phyloP scores from a whole-genome alignment of 768 basidiomycete species.

The Coprinopsis marcescibilis region DNA sequence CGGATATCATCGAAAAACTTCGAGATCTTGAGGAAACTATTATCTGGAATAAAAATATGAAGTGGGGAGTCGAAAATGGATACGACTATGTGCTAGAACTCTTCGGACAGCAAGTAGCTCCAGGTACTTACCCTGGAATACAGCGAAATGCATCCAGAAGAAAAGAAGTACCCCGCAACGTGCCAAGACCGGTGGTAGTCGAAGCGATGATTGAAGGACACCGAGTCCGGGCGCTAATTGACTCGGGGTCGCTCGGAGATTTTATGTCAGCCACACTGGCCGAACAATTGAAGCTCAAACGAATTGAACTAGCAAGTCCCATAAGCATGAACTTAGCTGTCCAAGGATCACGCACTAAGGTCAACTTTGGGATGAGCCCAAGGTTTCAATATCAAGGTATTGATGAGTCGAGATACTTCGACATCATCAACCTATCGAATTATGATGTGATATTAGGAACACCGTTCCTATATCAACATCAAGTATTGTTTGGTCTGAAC shows the following conservation, averaged over 20 bases:
- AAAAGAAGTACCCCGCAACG: conserved; percentile 1
- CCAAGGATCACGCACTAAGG: conserved; percentile 31
- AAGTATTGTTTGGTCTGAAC: conserved; percentile 21
- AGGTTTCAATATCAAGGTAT: conserved; percentile 31
- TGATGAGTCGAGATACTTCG: conserved; percentile 23
- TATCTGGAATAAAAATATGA: not conserved
- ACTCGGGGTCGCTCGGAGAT: conserved; percentile 35
- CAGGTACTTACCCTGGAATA: conserved; percentile 8
- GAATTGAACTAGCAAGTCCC: conserved; percentile 21
- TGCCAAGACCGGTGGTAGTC: conserved; percentile 30
- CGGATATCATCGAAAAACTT: not conserved
- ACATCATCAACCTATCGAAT: conserved; percentile 33
- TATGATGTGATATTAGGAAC: conserved; percentile 40
- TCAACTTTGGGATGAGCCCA: conserved; percentile 22
- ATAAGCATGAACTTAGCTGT: conserved; percentile 33
- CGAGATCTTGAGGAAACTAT: not conserved
- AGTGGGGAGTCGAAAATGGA: not conserved
- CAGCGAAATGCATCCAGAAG: conserved; percentile 10
- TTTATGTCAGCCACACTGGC: conserved; percentile 33
- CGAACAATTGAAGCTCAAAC: conserved; percentile 28
- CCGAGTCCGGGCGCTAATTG: conserved; percentile 27
- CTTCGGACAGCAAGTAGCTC: conserved; percentile 2
- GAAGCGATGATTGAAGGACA: conserved; percentile 25
- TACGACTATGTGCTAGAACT: not conserved
- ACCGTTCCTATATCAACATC: conserved; percentile 31